Percentiles rank a stretch among this genome's conserved stretches.
phyloP scores from a whole-genome alignment of 805 yeast genomes.

The Starmerella sp. region DNA sequence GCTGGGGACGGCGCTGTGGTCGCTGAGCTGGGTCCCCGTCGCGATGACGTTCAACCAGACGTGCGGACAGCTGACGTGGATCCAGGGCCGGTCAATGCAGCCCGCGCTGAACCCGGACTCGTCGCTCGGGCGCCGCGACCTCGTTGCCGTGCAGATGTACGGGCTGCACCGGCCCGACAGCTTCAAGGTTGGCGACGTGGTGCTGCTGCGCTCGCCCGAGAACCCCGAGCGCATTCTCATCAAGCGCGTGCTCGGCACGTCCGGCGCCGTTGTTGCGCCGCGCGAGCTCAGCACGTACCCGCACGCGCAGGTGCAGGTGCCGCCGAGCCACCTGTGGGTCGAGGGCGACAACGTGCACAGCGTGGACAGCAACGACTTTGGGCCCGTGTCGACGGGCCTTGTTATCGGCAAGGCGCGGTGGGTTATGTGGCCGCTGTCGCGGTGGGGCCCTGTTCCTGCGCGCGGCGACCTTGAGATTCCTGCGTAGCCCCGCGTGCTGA shows the following conservation, averaged over 20 bases:
- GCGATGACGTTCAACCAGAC: slow-evolving; percentile 55
- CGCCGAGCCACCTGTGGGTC: slow-evolving; percentile 80
- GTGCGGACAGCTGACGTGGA: slow-evolving; percentile 58
- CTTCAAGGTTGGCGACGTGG: slow-evolving; percentile 54
- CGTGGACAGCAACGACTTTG: slow-evolving; percentile 76
- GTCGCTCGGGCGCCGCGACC: slow-evolving; percentile 31
- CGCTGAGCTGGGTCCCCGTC: slow-evolving; percentile 72
- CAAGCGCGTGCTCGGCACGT: slow-evolving; percentile 66
- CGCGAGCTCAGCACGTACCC: slow-evolving; percentile 42
- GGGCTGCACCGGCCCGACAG: slow-evolving; percentile 39
- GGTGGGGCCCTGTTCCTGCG: slow-evolving; percentile 40
- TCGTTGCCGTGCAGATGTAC: slow-evolving; percentile 58
- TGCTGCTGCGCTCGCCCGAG: slow-evolving; percentile 67
- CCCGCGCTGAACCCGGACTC: slow-evolving; percentile 71
- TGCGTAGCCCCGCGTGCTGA: too few species aligned
- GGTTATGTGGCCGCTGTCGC: slow-evolving; percentile 58
- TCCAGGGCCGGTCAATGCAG: slow-evolving; percentile 77
- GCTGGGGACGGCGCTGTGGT: slow-evolving; percentile 25
- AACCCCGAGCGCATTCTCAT: slow-evolving; percentile 67
- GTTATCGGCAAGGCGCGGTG: slow-evolving; percentile 63
- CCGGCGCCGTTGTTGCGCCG: slow-evolving; percentile 57
- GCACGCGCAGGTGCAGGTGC: slow-evolving; percentile 47
- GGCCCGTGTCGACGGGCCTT: slow-evolving; percentile 74
- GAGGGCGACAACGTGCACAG: slow-evolving; percentile 82
- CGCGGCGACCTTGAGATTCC: slow-evolving; percentile 2